Evolutionary conservation across 192 early-diverging fungal species (phyloP).

Genomic region (Gonapodya prolifera): DNA sequence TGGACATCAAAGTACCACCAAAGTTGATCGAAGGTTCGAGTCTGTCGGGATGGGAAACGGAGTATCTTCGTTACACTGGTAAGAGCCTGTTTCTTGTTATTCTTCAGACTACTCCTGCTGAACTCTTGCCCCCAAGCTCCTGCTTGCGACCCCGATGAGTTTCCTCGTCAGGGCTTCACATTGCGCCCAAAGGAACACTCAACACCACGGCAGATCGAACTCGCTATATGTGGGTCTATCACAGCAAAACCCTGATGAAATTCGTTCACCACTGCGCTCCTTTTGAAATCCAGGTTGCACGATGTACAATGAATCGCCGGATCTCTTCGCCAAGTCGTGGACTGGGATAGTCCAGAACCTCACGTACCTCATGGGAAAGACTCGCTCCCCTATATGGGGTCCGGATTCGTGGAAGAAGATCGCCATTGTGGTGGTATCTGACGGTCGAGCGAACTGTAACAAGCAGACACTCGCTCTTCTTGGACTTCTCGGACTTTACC

Average conservation of each 20-base stretch:
- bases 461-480: not conserved
- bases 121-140: too few relatives aligned
- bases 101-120: too few relatives aligned
- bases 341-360: conserved; percentile 82
- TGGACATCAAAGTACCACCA: too few relatives aligned
- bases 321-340: conserved; percentile 9
- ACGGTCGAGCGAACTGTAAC: conserved; percentile 1
- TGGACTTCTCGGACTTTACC: conserved; percentile 4
- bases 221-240: too few relatives aligned
- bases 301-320: not conserved
- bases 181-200: conserved; percentile 43
- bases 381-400: conserved; percentile 68
- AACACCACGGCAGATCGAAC: too few relatives aligned
- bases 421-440: conserved; percentile 6
- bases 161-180: conserved; percentile 54
- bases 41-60: conserved; percentile 64
- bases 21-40: not conserved
- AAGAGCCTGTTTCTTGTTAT: too few relatives aligned
- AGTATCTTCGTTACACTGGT: conserved; percentile 87
- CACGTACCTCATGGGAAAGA: conserved; percentile 67
- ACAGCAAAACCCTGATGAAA: too few relatives aligned
- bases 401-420: conserved; percentile 8
- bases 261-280: too few relatives aligned
- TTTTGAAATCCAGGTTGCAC: too few relatives aligned
- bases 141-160: conserved; percentile 79